Base-by-base conservation (phyloP, 495 filamentous ascomycete genomes). In the Podospora pseudopauciseta region DNA sequence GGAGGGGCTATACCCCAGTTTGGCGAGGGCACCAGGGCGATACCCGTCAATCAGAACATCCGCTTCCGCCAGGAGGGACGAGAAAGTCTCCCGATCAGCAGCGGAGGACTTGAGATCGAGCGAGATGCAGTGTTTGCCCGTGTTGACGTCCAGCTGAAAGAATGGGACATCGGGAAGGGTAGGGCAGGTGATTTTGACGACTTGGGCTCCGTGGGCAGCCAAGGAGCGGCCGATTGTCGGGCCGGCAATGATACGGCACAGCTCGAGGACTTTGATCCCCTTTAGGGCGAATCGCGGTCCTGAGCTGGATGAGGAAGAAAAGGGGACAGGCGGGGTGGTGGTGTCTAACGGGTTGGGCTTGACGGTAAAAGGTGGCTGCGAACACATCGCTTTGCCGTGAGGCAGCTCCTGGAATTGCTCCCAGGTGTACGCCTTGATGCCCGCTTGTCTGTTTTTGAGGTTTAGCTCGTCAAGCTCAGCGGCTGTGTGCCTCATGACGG, bases 141-240 rank as follows among this genome's bases (percentile, higher is more conserved):
- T 86, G 76, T 93, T 92, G 57, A 88, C 88, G 70, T 92, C 90
- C 11, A 93, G 88, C 75, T 92, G 90, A 81, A 92, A 93, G 80
- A 92, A 91, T 0, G 90, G 90, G 11, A 93, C 90, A 67, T 93
- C 90, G 16, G 86, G 86, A 27, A 92, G 81, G 44, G 83, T 80
- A 0, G 88, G 86, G 28, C 86, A 89, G 18, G 90, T 92, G 69
- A 93, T 83, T 73, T 92, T 92, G 69, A 91, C 76, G 2, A 92
- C 88, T 59, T 84, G 83, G 63, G 89, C 89, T 23, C 88, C 89
- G 76, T 91, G 89, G 34, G 89, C 88, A 27, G 85, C 84, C 18
- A 91, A 81, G 18, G 86, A 88, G 55, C 88, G 87, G 28, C 86
- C 84, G 66, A 91, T 87, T 5, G 87, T 87, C 34, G 88, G 89